Evolutionary conservation across 306 rosid species (phyloP).

Genomic region (Dryas drummondii): DNA sequence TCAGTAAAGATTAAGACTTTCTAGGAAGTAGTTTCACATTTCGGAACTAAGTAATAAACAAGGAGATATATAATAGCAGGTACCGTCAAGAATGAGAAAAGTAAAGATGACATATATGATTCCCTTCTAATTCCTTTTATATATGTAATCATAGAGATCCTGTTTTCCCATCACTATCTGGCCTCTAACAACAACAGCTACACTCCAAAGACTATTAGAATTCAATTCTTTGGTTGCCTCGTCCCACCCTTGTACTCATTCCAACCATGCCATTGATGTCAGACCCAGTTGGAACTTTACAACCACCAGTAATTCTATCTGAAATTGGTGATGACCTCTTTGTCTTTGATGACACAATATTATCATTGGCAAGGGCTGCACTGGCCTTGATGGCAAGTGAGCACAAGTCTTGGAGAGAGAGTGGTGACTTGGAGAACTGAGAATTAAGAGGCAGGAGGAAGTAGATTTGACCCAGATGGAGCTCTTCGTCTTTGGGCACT

Average conservation of each 20-base stretch:
- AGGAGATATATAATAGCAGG: too few species aligned
- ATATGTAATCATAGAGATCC: background rate
- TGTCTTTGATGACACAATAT: background rate
- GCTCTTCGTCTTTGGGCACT: constrained; percentile 41
- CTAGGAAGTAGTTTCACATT: too few species aligned
- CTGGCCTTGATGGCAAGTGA: constrained; percentile 55
- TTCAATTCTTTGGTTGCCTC: constrained; percentile 20
- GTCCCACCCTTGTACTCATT: background rate
- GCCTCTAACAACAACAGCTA: background rate
- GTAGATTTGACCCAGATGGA: constrained; percentile 52
- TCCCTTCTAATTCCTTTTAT: background rate
- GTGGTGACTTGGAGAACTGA: constrained; percentile 26
- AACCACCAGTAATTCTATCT: background rate
- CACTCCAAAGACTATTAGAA: background rate
- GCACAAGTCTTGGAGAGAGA: constrained; percentile 55
- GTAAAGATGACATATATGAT: too few species aligned
- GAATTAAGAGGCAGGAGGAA: constrained; percentile 46
- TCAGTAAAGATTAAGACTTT: too few species aligned
- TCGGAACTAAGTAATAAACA: too few species aligned
- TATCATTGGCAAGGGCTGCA: constrained; percentile 38
- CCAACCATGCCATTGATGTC: constrained; percentile 1
- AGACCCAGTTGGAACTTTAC: background rate
- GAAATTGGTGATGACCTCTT: background rate
- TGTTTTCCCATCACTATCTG: background rate
- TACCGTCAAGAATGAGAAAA: too few species aligned